Percentiles rank a stretch among this genome's conserved stretches.
Evolutionary conservation across 2,329 filamentous ascomycete genomes (phyloP).

Genomic region (Aspergillus terreus): DNA sequence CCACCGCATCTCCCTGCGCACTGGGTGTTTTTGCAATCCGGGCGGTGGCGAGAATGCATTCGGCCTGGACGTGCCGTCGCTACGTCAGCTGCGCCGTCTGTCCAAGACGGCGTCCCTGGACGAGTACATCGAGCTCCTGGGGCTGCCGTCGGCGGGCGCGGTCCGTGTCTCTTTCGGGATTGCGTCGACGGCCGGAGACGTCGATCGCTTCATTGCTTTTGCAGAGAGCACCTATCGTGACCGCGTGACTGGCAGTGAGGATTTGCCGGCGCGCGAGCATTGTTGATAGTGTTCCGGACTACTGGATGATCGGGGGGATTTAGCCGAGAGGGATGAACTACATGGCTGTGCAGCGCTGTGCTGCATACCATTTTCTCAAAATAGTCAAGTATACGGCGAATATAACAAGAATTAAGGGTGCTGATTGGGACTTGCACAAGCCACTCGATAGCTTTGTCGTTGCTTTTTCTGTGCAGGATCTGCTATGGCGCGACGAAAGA

Average conservation of each 20-base stretch:
- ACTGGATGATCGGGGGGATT: neutral
- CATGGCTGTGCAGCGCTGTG: neutral
- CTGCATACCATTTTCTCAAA: neutral
- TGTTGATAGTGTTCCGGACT: neutral
- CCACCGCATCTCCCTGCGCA: constrained; percentile 5
- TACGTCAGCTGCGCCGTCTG: neutral
- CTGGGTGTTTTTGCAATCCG: constrained; percentile 10
- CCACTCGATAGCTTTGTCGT: neutral
- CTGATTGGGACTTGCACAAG: neutral
- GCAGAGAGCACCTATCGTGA: constrained; percentile 2
- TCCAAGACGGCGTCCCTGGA: constrained; percentile 2
- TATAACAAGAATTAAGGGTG: neutral
- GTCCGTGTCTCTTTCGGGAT: constrained; percentile 8
- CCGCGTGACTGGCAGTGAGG: neutral
- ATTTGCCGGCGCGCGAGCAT: neutral
- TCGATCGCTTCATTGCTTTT: constrained; percentile 8
- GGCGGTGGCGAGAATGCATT: constrained; percentile 5
- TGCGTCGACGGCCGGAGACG: constrained; percentile 5
- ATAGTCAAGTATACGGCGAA: neutral
- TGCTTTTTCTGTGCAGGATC: neutral
- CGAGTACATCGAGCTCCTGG: constrained; percentile 2
- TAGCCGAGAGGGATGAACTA: neutral
- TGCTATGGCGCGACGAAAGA: neutral
- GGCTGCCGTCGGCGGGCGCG: constrained; percentile 7
- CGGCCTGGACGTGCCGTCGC: neutral